A percentile compares a stretch with the other conserved stretches of the same genome.
Conservation (phyloP, 305 asterid genomes). For the Striga hermonthica region DNA sequence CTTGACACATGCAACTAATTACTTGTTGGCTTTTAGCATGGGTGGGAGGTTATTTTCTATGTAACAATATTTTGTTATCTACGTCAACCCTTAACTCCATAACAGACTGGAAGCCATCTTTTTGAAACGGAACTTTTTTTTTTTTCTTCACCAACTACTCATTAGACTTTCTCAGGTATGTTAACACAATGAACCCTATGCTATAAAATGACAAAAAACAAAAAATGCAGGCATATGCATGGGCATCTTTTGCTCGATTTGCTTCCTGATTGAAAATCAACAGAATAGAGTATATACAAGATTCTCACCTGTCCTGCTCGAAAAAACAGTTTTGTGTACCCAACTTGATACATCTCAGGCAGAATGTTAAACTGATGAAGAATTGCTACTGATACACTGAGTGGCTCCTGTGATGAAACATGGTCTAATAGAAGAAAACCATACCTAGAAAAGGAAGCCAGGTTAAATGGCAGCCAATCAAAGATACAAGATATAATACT, state of each 20-base stretch:
- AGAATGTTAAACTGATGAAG: constrained; percentile 97
- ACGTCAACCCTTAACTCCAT: too few relatives aligned
- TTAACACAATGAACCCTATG: too few relatives aligned
- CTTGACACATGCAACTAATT: too few relatives aligned
- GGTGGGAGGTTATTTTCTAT: too few relatives aligned
- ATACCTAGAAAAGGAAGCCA: constrained; percentile 53
- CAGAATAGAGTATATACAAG: constrained; percentile 1
- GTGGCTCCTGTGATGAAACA: constrained; percentile 93
- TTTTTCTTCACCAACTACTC: too few relatives aligned
- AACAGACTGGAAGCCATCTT: too few relatives aligned
- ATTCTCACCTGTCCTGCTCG: constrained; percentile 95
- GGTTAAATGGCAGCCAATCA: constrained; percentile 29
- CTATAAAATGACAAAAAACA: background rate
- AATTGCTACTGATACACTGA: constrained; percentile 94
- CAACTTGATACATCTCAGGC: constrained; percentile 99
- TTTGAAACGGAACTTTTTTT: too few relatives aligned
- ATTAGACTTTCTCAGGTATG: too few relatives aligned
- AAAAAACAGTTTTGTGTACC: constrained; percentile 94
- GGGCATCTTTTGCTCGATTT: background rate
- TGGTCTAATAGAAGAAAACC: constrained; percentile 94
- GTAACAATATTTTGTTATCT: too few relatives aligned
- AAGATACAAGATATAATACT: constrained; percentile 17
- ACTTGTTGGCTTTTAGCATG: too few relatives aligned
- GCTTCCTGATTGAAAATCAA: background rate
- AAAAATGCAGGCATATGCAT: background rate